Conservation (phyloP, 768 basidiomycete species). For the Pleurotus salmoneostramineus region DNA sequence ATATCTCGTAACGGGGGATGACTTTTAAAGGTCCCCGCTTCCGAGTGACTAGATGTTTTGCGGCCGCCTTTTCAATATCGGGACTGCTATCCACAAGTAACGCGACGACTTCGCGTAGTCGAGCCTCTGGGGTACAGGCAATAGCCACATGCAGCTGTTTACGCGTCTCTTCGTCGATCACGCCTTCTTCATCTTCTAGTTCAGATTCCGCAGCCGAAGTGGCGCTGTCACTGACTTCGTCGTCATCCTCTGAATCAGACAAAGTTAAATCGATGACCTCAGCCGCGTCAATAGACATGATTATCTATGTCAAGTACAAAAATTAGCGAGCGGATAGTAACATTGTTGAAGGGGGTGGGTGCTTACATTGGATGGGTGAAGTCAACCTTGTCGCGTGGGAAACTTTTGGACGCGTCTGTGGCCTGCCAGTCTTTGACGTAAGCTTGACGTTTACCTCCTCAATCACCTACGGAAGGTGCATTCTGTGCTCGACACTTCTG, state of each 20-base stretch:
- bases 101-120: slow-evolving; percentile 37
- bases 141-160: slow-evolving; percentile 37
- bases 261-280: slow-evolving; percentile 5
- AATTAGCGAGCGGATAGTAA: too few species aligned
- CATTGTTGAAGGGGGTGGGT: too few species aligned
- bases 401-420: too few species aligned
- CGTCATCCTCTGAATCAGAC: not conserved
- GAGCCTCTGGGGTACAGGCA: slow-evolving; percentile 35
- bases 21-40: slow-evolving; percentile 29
- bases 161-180: slow-evolving; percentile 1
- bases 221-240: not conserved
- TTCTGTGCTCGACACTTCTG: too few species aligned
- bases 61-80: slow-evolving; percentile 37
- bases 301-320: not conserved
- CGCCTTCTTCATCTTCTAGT: not conserved
- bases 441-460: too few species aligned
- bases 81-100: slow-evolving; percentile 34
- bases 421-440: too few species aligned
- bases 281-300: not conserved
- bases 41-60: slow-evolving; percentile 38
- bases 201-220: not conserved
- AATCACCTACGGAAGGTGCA: too few species aligned
- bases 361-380: too few species aligned
- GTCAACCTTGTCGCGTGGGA: too few species aligned
- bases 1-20: slow-evolving; percentile 42